Evolutionary conservation across 129 eudicot species (phyloP).

Genomic region (Flaveria bidentis): DNA sequence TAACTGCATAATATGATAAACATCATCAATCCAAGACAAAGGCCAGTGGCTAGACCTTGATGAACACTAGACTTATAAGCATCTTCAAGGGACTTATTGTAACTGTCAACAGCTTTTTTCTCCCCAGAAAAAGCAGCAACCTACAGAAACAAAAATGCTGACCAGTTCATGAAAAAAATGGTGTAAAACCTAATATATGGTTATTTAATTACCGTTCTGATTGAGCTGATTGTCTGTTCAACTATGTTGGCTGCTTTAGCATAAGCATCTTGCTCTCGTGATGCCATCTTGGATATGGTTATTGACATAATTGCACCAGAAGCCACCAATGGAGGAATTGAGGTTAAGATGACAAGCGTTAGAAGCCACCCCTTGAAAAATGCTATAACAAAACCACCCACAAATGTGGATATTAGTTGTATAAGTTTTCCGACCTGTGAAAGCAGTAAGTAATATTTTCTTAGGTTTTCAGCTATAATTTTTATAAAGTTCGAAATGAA

Average conservation of each 20-base stretch:
- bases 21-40: conserved; percentile 60
- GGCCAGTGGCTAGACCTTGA: conserved; percentile 68
- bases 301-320: conserved; percentile 58
- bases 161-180: no score
- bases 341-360: conserved; percentile 64
- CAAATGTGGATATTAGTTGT: conserved; percentile 61
- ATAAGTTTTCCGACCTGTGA: conserved; percentile 75
- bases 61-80: conserved; percentile 62
- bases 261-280: conserved; percentile 67
- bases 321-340: conserved; percentile 56
- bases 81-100: conserved; percentile 52
- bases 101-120: conserved; percentile 62
- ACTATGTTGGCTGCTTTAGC: conserved; percentile 79
- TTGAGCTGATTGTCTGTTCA: conserved; percentile 79
- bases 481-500: no score
- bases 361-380: conserved; percentile 81
- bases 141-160: conserved; percentile 25
- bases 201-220: conserved; percentile 56
- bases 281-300: conserved; percentile 54
- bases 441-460: background rate
- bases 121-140: conserved; percentile 83
- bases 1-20: conserved; percentile 47
- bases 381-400: conserved; percentile 68
- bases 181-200: no score
- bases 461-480: no score